Conservation (phyloP, 306 rosid species). For the Crataegus laevigata region DNA sequence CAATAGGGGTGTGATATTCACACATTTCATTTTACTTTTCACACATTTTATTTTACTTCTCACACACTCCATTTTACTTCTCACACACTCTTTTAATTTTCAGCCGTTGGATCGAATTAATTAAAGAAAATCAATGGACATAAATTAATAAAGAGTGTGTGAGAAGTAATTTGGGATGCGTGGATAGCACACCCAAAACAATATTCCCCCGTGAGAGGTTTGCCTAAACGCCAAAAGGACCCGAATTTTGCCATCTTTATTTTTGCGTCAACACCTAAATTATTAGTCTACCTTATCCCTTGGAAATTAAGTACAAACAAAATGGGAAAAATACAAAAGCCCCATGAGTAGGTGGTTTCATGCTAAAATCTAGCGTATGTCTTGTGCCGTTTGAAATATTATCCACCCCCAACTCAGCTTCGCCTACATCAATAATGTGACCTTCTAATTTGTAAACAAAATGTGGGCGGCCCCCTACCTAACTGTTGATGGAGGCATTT, state of each 20-base stretch:
- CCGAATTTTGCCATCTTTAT: not conserved
- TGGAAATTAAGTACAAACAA: not conserved
- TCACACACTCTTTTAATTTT: too few species aligned
- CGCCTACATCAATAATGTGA: not conserved
- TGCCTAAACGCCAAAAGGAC: not conserved
- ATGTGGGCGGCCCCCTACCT: not conserved
- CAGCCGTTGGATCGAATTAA: too few species aligned
- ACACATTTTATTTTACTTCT: too few species aligned
- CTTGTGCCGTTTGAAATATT: not conserved
- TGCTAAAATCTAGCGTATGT: not conserved
- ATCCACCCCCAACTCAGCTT: not conserved
- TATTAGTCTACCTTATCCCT: conserved; percentile 2
- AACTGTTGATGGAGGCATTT: not conserved
- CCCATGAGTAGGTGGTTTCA: conserved; percentile 3
- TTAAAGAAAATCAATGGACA: too few species aligned
- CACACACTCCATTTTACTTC: too few species aligned
- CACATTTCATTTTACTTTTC: too few species aligned
- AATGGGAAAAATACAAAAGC: not conserved
- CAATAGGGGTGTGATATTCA: too few species aligned
- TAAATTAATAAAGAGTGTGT: too few species aligned
- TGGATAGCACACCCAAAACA: too few species aligned
- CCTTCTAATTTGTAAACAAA: not conserved
- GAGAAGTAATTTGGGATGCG: too few species aligned
- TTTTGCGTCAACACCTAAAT: not conserved
- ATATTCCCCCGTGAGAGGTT: not conserved